Evolutionary conservation across 768 basidiomycete species (phyloP).

Genomic region (Psilocybe subaeruginosa): DNA sequence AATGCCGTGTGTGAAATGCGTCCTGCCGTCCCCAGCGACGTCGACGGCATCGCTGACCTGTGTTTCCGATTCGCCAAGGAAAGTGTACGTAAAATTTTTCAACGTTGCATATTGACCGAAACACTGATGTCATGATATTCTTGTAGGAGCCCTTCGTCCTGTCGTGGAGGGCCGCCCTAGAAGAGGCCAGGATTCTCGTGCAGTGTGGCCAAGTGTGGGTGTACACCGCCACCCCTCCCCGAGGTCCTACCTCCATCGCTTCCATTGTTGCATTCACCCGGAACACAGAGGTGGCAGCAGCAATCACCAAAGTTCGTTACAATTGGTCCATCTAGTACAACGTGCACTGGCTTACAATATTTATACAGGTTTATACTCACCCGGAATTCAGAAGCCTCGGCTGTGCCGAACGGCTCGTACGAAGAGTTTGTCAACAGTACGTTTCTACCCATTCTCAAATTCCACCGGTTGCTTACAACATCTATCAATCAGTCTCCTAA

Average conservation of each 20-base stretch:
- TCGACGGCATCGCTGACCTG: slow-evolving; percentile 42
- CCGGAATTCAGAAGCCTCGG: slow-evolving; percentile 52
- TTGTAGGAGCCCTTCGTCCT: slow-evolving; percentile 60
- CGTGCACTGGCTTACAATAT: not conserved
- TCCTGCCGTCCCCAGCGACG: slow-evolving; percentile 42
- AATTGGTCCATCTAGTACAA: not conserved
- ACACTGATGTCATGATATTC: slow-evolving; percentile 7
- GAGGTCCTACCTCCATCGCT: slow-evolving; percentile 42
- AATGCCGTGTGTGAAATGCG: slow-evolving; percentile 39
- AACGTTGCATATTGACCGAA: not conserved
- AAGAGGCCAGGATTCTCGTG: slow-evolving; percentile 58
- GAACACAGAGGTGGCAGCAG: slow-evolving; percentile 55
- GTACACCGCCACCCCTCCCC: slow-evolving; percentile 33
- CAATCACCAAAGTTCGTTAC: slow-evolving; percentile 57
- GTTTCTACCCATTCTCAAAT: slow-evolving; percentile 21
- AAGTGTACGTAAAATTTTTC: slow-evolving; percentile 46
- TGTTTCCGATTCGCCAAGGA: slow-evolving; percentile 60
- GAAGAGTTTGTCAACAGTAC: slow-evolving; percentile 57
- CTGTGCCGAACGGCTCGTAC: slow-evolving; percentile 65
- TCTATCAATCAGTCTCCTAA: slow-evolving; percentile 27
- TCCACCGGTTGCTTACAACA: not conserved
- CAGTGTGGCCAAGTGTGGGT: slow-evolving; percentile 58
- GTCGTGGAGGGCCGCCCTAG: slow-evolving; percentile 37
- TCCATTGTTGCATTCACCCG: slow-evolving; percentile 73
- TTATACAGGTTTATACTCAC: slow-evolving; percentile 54